Conservation (phyloP, 2,329 filamentous ascomycete species). For the Tolypocladium album region DNA sequence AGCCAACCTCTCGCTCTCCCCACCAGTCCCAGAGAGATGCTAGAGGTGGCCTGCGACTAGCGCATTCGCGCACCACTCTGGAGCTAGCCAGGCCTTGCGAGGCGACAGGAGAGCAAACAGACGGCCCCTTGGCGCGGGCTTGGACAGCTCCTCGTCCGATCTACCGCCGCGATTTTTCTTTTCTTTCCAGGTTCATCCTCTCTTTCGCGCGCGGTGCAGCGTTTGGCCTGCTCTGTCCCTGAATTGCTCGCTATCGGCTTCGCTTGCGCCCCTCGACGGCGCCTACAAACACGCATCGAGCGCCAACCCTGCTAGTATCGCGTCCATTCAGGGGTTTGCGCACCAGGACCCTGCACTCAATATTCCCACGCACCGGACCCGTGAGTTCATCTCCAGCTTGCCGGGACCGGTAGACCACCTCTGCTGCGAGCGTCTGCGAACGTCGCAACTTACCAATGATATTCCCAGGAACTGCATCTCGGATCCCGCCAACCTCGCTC, state of each 20-base stretch:
- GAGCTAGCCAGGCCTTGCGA: neutral
- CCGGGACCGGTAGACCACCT: neutral
- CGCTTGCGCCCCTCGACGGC: neutral
- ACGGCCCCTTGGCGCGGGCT: neutral
- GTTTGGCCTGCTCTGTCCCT: neutral
- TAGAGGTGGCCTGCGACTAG: neutral
- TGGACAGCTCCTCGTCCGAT: neutral
- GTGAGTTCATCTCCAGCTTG: neutral
- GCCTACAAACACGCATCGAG: neutral
- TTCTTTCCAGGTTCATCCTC: neutral
- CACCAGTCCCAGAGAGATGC: neutral
- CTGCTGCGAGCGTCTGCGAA: neutral
- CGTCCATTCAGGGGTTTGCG: conserved; percentile 1
- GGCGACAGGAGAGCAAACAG: neutral
- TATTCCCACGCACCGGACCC: neutral
- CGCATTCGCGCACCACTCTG: neutral
- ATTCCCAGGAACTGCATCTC: neutral
- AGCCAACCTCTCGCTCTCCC: neutral
- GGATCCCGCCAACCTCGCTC: neutral
- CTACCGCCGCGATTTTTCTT: neutral
- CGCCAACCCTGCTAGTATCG: neutral
- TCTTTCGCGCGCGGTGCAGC: neutral
- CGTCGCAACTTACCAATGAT: neutral
- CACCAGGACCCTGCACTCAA: neutral
- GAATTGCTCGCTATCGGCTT: neutral